phyloP scores from a whole-genome alignment of 768 basidiomycete genomes.

The Lactifluus piperatus region DNA sequence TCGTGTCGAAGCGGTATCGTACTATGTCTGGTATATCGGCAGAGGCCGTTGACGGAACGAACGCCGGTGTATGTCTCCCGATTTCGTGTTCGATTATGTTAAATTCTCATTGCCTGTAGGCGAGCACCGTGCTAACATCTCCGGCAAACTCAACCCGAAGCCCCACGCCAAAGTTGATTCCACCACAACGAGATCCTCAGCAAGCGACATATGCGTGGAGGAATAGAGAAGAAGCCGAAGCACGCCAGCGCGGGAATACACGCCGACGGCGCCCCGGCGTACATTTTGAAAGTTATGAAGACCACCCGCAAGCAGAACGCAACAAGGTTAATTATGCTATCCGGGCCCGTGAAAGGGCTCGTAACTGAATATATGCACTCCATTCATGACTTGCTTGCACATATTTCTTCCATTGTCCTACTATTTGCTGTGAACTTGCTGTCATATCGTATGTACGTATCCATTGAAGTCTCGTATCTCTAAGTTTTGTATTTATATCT shows the following conservation, averaged over 20 bases:
- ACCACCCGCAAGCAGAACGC: constrained; percentile 21
- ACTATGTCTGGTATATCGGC: constrained; percentile 67
- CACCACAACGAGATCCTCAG: constrained; percentile 55
- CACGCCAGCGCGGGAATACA: constrained; percentile 28
- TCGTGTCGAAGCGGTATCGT: constrained; percentile 52
- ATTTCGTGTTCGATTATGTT: not conserved
- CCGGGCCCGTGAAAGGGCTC: constrained; percentile 8
- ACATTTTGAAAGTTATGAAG: constrained; percentile 28
- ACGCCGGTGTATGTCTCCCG: constrained; percentile 42
- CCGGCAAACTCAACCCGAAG: constrained; percentile 65
- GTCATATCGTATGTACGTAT: constrained; percentile 13
- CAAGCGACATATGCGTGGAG: constrained; percentile 65
- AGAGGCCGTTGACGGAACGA: constrained; percentile 69
- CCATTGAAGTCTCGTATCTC: not conserved
- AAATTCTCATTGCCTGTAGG: constrained; percentile 28
- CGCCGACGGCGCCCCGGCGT: constrained; percentile 29
- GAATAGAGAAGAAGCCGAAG: constrained; percentile 49
- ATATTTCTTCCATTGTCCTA: not conserved
- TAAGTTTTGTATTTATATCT: constrained; percentile 15
- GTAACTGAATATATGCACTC: constrained; percentile 1
- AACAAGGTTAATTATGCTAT: constrained; percentile 14
- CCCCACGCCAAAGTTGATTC: constrained; percentile 46
- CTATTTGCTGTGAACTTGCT: constrained; percentile 1
- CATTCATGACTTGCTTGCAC: not conserved
- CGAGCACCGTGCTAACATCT: constrained; percentile 66